Evolutionary conservation across 1,284 basidiomycete genomes (phyloP).

Genomic region (Chiua sp.): DNA sequence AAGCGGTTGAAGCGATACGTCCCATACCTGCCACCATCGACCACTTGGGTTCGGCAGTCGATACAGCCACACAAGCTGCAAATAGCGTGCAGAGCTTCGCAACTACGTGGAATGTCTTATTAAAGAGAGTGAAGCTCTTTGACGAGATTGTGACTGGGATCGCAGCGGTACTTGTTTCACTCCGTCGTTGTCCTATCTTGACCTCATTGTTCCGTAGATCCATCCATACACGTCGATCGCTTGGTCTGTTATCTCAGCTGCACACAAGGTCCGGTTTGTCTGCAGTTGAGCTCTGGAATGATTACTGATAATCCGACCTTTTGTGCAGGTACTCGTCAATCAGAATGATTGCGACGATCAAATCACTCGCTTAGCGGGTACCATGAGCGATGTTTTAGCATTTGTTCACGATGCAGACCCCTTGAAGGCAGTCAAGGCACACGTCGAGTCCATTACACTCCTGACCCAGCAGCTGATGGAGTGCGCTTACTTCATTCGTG

Average conservation of each 20-base stretch:
- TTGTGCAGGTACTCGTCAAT: neutral
- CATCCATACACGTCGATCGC: neutral
- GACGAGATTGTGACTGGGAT: neutral
- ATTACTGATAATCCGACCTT: neutral
- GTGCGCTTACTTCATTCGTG: neutral
- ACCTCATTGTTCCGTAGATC: neutral
- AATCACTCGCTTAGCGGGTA: neutral
- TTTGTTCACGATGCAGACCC: neutral
- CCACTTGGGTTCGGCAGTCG: neutral
- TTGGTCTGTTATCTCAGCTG: neutral
- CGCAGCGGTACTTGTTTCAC: neutral
- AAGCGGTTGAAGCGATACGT: neutral
- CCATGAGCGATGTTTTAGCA: neutral
- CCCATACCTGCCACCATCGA: neutral
- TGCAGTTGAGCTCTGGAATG: neutral
- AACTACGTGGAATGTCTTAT: neutral
- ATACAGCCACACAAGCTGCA: neutral
- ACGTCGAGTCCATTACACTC: neutral
- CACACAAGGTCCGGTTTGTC: neutral
- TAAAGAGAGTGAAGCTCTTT: neutral
- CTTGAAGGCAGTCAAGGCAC: neutral
- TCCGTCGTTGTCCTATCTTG: neutral
- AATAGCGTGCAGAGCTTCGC: neutral
- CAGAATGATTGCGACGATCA: neutral
- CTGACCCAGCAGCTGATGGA: constrained; percentile 1